Percentiles rank a stretch among this genome's conserved stretches.
Conservation (phyloP, 2,329 filamentous ascomycete species). For the Colletotrichum scovillei region DNA sequence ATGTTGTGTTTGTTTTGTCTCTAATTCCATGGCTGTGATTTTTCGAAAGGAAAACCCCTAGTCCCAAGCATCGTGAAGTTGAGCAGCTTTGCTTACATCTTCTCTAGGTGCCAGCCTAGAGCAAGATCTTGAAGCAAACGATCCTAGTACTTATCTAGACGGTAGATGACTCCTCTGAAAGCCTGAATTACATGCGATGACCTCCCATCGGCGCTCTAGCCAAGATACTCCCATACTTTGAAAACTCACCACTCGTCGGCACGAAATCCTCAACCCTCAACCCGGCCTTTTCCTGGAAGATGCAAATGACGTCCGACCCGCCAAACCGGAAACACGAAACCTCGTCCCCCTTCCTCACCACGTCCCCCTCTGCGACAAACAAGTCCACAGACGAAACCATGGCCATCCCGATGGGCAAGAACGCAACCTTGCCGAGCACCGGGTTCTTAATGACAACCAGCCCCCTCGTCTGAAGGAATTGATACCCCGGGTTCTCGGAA, state of each 20-base stretch:
- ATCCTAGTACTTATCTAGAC: neutral
- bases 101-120: neutral
- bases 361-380: conserved; percentile 38
- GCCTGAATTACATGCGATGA: neutral
- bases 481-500: conserved; percentile 50
- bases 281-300: conserved; percentile 47
- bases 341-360: conserved; percentile 52
- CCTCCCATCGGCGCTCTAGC: conserved; percentile 7
- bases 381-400: conserved; percentile 54
- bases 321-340: conserved; percentile 56
- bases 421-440: conserved; percentile 49
- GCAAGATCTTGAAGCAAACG: neutral
- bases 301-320: conserved; percentile 53
- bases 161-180: neutral
- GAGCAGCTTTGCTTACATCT: neutral
- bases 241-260: conserved; percentile 31
- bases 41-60: neutral
- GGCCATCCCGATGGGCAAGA: conserved; percentile 57
- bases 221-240: conserved; percentile 38
- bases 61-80: neutral
- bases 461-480: conserved; percentile 53
- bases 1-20: neutral
- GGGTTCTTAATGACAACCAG: conserved; percentile 50
- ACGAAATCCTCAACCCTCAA: conserved; percentile 37
- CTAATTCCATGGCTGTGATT: neutral